Conservation (phyloP, 139 green algal genomes). For the Eudorina sp. region DNA sequence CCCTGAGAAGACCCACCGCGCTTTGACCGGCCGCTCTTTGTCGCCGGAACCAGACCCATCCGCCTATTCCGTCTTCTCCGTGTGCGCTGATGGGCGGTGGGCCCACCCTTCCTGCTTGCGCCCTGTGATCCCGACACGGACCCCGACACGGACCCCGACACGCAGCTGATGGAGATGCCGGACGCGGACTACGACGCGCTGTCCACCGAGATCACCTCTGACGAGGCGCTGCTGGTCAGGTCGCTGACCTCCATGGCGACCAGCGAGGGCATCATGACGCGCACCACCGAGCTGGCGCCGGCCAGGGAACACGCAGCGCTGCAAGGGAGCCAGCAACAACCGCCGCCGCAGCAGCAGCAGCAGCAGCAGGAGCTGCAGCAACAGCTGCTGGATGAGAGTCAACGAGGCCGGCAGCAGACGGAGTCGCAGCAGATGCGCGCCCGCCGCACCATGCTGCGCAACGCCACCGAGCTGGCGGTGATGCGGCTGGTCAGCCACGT, state of each 20-base stretch:
- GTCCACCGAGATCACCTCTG: neutral
- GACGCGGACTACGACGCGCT: neutral
- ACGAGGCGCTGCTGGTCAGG: neutral
- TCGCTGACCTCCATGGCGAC: neutral
- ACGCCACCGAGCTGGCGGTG: slow-evolving; percentile 16
- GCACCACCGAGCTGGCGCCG: too few species aligned
- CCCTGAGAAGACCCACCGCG: too few species aligned
- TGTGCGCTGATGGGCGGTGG: too few species aligned
- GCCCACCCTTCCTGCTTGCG: neutral
- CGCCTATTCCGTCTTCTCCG: too few species aligned
- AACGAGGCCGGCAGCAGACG: neutral
- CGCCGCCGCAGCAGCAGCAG: neutral
- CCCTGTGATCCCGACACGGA: too few species aligned
- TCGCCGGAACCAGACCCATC: too few species aligned
- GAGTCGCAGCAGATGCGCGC: neutral
- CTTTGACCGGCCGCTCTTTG: too few species aligned
- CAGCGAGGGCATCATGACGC: neutral
- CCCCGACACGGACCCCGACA: neutral
- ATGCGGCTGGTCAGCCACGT: slow-evolving; percentile 7
- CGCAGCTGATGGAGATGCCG: slow-evolving; percentile 16
- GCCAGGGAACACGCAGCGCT: too few species aligned
- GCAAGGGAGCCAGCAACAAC: too few species aligned
- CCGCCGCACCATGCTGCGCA: slow-evolving; percentile 5
- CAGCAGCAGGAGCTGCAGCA: neutral
- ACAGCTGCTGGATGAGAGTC: neutral